Evolutionary conservation across 306 rosid genomes (phyloP).

Genomic region (Oemleria cerasiformis): DNA sequence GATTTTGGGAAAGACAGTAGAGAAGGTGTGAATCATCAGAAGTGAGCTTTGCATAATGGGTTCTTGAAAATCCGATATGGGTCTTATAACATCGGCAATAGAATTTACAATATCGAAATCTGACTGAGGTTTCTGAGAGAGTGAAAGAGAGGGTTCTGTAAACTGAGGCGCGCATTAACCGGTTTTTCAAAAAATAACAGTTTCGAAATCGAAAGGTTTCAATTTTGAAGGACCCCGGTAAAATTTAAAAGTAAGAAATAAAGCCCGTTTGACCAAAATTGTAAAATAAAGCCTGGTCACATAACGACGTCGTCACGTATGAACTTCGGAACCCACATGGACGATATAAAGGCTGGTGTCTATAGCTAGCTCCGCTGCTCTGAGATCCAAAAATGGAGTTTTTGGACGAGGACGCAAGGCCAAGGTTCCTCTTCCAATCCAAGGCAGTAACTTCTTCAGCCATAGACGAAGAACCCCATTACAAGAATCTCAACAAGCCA

Average conservation of each 20-base stretch:
- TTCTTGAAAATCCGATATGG: slow-evolving; percentile 11
- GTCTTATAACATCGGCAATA: slow-evolving; percentile 17
- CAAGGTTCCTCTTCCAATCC: slow-evolving; percentile 51
- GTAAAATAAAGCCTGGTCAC: too few relatives aligned
- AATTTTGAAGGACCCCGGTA: background rate
- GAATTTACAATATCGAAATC: background rate
- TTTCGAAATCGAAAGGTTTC: background rate
- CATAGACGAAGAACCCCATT: slow-evolving; percentile 6
- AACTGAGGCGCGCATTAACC: slow-evolving; percentile 38
- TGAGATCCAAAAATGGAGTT: slow-evolving; percentile 43
- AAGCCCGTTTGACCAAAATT: too few relatives aligned
- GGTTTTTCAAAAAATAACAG: slow-evolving; percentile 1
- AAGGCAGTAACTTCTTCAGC: slow-evolving; percentile 25
- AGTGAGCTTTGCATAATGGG: slow-evolving; percentile 16
- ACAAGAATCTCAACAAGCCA: slow-evolving; percentile 27
- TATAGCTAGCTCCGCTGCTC: too few relatives aligned
- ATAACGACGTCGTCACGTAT: background rate
- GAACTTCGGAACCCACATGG: background rate
- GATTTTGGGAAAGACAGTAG: slow-evolving; percentile 27
- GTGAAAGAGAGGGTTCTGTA: slow-evolving; percentile 14
- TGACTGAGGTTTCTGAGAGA: background rate
- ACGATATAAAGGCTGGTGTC: background rate
- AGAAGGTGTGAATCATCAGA: slow-evolving; percentile 45
- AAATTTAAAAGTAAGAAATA: background rate
- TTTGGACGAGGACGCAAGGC: slow-evolving; percentile 55